Conservation (phyloP, 2,329 filamentous ascomycete species). For the Metarhizium robertsii region DNA sequence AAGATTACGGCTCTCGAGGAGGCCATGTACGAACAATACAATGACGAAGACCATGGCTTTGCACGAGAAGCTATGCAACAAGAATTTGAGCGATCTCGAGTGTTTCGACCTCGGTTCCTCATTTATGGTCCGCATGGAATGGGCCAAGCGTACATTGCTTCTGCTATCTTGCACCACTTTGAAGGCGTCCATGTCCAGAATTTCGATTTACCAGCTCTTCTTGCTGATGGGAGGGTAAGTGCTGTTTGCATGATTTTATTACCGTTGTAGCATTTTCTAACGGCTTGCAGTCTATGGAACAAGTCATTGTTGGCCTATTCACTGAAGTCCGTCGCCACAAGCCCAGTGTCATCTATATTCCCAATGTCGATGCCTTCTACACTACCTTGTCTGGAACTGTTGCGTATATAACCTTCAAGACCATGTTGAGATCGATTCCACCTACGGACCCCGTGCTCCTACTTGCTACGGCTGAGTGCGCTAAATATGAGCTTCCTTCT, state of each 20-base stretch:
- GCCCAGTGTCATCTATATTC: conserved; percentile 91
- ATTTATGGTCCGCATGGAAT: conserved; percentile 78
- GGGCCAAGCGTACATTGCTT: conserved; percentile 85
- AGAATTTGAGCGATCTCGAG: conserved; percentile 77
- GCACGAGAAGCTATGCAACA: conserved; percentile 64
- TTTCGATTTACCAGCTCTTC: conserved; percentile 80
- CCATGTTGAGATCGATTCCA: conserved; percentile 72
- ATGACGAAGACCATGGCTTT: conserved; percentile 76
- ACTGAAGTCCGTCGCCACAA: conserved; percentile 90
- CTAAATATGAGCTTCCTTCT: conserved; percentile 49
- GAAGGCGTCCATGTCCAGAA: conserved; percentile 92
- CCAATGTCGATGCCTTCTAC: conserved; percentile 84
- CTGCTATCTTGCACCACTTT: conserved; percentile 79
- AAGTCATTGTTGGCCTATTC: conserved; percentile 83
- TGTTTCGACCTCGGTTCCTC: conserved; percentile 82
- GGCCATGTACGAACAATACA: conserved; percentile 80
- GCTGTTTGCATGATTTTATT: not conserved
- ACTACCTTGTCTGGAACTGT: conserved; percentile 50
- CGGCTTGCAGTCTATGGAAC: conserved; percentile 57
- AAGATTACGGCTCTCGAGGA: conserved; percentile 85
- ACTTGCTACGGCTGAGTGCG: conserved; percentile 71
- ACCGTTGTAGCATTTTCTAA: conserved; percentile 11
- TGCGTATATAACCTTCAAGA: conserved; percentile 71
- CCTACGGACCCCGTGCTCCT: conserved; percentile 85
- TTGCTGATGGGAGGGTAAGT: conserved; percentile 71